Evolutionary conservation across 2,329 filamentous ascomycete species (phyloP), one percentile per base, ranked within the genome.

Genomic region (Fusarium piperis): DNA sequence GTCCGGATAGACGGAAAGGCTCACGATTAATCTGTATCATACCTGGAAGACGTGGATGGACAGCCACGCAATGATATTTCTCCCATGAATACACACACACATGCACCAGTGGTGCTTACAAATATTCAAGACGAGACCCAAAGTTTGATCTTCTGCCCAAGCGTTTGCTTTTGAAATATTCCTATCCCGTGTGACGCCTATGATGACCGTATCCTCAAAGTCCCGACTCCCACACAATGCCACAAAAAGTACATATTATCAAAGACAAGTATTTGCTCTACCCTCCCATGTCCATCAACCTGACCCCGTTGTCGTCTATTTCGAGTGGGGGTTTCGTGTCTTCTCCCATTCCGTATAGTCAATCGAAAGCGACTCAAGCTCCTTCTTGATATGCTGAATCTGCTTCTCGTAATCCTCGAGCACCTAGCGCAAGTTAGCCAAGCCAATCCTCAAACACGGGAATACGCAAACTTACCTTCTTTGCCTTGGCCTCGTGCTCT

Each of bases 371-470:
- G 88, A 85, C 78, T 92, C 91, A 15, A 91, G 84, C 78, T 94
- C 91, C 78, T 91, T 91, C 81, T 91, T 92, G 70, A 97, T 84
- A 78, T 95, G 92, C 77, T 88, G 85, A 35, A 96, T 85, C 83
- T 95, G 93, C 79, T 91, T 93, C 79, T 95, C 92, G 79, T 95
- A 95, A 78, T 94, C 92, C 76, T 93, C 91, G 75, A 95, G 82
- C 52, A 95, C 91, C 92, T 94, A 70, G 1, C n/a, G 18, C 7
- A 23, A 6, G 55, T 51, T 38, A 38, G 70, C 79, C 59, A 76
- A 70, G 65, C 20, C 28, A 18, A 23, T 48, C 7, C n/a, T 12
- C n/a, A n/a, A 13, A 13, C n/a, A 3, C 23, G 18, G 23, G 4
- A 20, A 4, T 15, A 26, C 9, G 6, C 20, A 32, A 8, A 79